Base-by-base conservation (phyloP, 768 basidiomycete genomes). In the Amanita muscaria region DNA sequence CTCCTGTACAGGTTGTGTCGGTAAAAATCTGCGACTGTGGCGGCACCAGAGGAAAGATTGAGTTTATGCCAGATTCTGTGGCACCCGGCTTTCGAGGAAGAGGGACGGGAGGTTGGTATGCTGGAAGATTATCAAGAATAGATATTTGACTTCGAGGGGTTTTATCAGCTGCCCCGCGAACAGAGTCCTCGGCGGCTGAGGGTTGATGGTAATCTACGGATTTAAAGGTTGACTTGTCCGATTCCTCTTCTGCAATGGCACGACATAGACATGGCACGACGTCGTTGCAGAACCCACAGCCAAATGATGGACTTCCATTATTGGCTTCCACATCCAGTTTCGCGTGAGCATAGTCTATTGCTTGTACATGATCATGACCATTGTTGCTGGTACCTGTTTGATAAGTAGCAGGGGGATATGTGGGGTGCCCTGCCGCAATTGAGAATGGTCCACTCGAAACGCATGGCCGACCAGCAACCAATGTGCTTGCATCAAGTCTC, bases 91-190 rank as follows among this genome's bases (percentile, higher is more conserved):
- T 72, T 31, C 82, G 79, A 42, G 82, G 83, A 29, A 93, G 76
- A 24, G 88, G 88, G 21, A 93, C 79, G 2, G 90, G 75, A 0
- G 88, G 79, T 53, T 90, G 83, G 59, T 84, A 90, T 8, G 79
- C 73, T 29, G 88, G 84, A 1, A 87, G 72, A 52, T 84, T 79
- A 46, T 88, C 84, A 31, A 88, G 70, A 44, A 85, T 82, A 40
- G 80, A 87, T n/a, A 64, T 11, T 12, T 18, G 34, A 1, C 12
- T 29, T n/a, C n/a, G n/a, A 12, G 25, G 24, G 7, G 27, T 25
- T 15, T 31, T 35, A 38, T 29, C 33, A 23, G 30, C 7, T 18
- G 44, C 10, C 21, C 11, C 9, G 18, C 16, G 24, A 16, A 31
- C 18, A 6, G 24, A 3, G n/a, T n/a, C 14, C 18, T 39, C 25